Percentiles rank a stretch among this genome's conserved stretches.
Evolutionary conservation across 495 filamentous ascomycete species (phyloP).

Genomic region (Hypoxylon rickii): DNA sequence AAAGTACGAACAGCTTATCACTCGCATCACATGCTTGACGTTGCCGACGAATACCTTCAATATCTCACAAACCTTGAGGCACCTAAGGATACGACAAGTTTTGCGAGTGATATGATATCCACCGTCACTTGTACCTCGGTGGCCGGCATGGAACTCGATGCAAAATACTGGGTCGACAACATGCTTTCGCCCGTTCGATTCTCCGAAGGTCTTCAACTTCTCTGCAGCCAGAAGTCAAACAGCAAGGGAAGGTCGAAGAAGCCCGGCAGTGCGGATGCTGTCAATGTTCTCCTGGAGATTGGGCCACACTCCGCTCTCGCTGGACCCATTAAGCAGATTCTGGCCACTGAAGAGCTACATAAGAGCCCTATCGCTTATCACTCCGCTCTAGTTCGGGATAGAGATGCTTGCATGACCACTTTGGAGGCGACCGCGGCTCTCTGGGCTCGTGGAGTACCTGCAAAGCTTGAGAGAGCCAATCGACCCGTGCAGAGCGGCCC

Average conservation of each 20-base stretch:
- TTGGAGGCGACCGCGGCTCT: background rate
- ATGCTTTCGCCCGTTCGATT: slow-evolving; percentile 51
- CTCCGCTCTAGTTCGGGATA: slow-evolving; percentile 38
- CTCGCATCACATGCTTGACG: slow-evolving; percentile 47
- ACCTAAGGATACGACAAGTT: background rate
- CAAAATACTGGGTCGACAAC: slow-evolving; percentile 52
- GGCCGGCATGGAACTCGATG: slow-evolving; percentile 10
- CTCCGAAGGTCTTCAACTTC: slow-evolving; percentile 45
- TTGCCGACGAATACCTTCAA: slow-evolving; percentile 45
- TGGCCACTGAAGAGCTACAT: slow-evolving; percentile 36
- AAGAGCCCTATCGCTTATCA: slow-evolving; percentile 31
- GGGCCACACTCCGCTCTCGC: slow-evolving; percentile 51
- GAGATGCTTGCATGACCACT: slow-evolving; percentile 25
- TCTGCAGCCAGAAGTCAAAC: background rate
- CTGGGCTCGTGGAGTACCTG: background rate
- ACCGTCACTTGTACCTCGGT: slow-evolving; percentile 36
- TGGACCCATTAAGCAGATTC: slow-evolving; percentile 58
- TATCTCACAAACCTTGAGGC: background rate
- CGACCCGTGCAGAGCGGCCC: slow-evolving; percentile 20
- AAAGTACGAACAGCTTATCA: slow-evolving; percentile 51
- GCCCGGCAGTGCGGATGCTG: background rate
- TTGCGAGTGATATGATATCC: slow-evolving; percentile 28
- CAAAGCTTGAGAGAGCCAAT: background rate
- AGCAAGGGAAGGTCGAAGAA: background rate
- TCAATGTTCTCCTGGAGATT: slow-evolving; percentile 45